Base-by-base conservation (phyloP, 1,284 basidiomycete species). In the Puccinia horiana region DNA sequence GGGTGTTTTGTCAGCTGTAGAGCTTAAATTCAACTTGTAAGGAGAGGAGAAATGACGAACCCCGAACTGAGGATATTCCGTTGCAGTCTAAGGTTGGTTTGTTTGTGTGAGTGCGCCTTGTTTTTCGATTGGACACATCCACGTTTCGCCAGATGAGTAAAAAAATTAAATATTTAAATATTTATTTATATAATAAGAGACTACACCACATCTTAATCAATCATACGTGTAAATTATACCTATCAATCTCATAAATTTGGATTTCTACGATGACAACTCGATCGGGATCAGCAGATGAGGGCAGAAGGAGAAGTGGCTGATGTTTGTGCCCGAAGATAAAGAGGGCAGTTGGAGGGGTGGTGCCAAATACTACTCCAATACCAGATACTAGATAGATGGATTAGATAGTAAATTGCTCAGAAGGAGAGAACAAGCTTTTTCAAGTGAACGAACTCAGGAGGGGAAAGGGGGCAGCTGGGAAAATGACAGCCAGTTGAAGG, bases 1-100 rank as follows among this genome's bases (percentile, higher is more conserved):
- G 61, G 61, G 61, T 14, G 32, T 65, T 65, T 65, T 65, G 61
- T 65, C 61, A 65, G 61, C 32, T 5, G 35, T 65, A 40, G 61
- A 65, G 35, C 35, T 56, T 65, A 40, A 40, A 65, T 40, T 65
- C 29, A 35, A 65, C 35, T 65, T 65, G 35, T 20, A 40, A 65
- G 8, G 61, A 65, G 20, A 65, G 35, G 16, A 65, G 61, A 40
- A 61, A 61, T 61, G 61, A 65, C 61, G 61, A 65, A 40, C 61
- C 20, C n/a, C 35, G 35, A 65, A 65, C 35, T 65, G 63, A 65
- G 63, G 29, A 35, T 61, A 61, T 61, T 61, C 9, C 58, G 58
- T 65, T 65, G 37, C 63, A 40, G 35, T 20, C 63, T 40, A 35
- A 20, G 5, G 49, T 12, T 32, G 37, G 58, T 63, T 63, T 63